Conservation (phyloP, 2,329 filamentous ascomycete species). For the Sordariomycetes sp. region DNA sequence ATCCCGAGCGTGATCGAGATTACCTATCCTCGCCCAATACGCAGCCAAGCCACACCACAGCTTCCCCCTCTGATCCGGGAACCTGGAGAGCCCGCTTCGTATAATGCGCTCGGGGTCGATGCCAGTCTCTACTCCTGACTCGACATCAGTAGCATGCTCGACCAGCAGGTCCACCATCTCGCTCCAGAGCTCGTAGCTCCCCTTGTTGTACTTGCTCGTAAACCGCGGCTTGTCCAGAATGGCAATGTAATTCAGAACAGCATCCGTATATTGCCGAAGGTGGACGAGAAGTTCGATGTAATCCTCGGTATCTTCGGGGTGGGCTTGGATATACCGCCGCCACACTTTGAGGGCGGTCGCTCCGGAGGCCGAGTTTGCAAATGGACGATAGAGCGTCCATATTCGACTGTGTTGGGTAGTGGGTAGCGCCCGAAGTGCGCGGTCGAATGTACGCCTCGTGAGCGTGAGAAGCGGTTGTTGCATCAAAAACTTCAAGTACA, state of each 20-base stretch:
- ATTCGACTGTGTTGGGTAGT: conserved; percentile 92
- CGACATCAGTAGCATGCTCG: conserved; percentile 74
- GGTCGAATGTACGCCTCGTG: conserved; percentile 80
- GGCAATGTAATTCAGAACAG: conserved; percentile 80
- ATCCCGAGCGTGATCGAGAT: conserved; percentile 85
- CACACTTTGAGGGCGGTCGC: conserved; percentile 87
- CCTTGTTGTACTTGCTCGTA: conserved; percentile 84
- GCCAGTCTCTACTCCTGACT: conserved; percentile 66
- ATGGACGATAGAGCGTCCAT: conserved; percentile 83
- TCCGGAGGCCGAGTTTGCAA: conserved; percentile 82
- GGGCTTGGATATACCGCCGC: conserved; percentile 92
- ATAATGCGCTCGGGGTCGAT: conserved; percentile 90
- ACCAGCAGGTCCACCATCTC: conserved; percentile 95
- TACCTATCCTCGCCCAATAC: conserved; percentile 89
- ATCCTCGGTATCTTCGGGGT: conserved; percentile 89
- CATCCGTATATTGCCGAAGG: conserved; percentile 77
- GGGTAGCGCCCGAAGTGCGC: conserved; percentile 79
- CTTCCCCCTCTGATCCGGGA: conserved; percentile 87
- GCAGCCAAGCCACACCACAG: conserved; percentile 90
- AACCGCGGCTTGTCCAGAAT: conserved; percentile 86
- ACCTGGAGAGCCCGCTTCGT: conserved; percentile 78
- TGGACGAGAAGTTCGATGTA: conserved; percentile 83
- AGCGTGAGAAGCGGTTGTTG: conserved; percentile 84
- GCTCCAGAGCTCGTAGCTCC: conserved; percentile 92
- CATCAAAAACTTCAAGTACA: conserved; percentile 85